Evolutionary conservation across 140 eudicot species (phyloP), one percentile per base, ranked within the genome.

Genomic region (Senecio squalidus): DNA sequence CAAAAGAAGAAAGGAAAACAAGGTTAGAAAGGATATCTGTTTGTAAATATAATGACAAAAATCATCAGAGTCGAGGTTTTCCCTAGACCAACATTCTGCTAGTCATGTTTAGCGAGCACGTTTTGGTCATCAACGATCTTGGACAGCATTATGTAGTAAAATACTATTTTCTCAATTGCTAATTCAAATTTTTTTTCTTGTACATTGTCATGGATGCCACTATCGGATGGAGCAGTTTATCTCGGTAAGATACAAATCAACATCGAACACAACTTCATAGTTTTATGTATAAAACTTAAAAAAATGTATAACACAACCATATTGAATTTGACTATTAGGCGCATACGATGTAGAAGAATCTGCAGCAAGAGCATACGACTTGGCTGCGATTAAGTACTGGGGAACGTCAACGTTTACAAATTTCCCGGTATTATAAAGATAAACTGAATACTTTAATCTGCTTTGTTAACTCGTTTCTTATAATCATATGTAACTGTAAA

Each of bases 321-420:
- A 16, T 9, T 16, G 26, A 6, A 18, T 55, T 31, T 33, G 21
- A 34, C 30, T 55, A 10, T 58, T 64, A 88, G 96, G 96, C 31
- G 96, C 94, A 24, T 88, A 88, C 39, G 96, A 76, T 62, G 90
- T 73, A 51, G 94, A 88, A 76, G 94, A 84, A 66, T 73, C 94
- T 14, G 96, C 96, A 23, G 96, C 94, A 27, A 74, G 84, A 71
- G 94, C 96, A 4, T 88, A 88, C 62, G 96, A 88, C 77, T 72
- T 88, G 76, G 96, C 96, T 23, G 96, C 94, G 16, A 78, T 88
- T 30, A 88, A 88, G 77, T 88, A 84, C 29, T 88, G 96, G 96
- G 96, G 96, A 50, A 84, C 80, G 1, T 23, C 89, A 10, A 87
- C 89, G 11, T 70, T 73, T 67, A 84, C 94, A 3, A 88, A 88